A percentile compares a stretch with the other conserved stretches of the same genome.
Evolutionary conservation across 257 asterid genomes (phyloP).

Genomic region (Solanum rostratum): DNA sequence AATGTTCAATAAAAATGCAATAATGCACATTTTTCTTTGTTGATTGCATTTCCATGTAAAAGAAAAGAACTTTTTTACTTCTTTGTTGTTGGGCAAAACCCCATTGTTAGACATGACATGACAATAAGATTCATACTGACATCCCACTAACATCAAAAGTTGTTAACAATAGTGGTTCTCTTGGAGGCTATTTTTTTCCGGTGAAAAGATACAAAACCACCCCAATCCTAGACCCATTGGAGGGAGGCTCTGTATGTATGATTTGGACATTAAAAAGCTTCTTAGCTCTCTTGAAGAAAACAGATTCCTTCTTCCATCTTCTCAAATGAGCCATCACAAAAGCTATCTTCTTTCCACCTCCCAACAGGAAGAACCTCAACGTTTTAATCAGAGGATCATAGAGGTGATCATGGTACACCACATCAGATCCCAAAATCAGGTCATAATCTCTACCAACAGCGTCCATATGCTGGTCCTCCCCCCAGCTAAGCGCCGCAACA

Average conservation of each 20-base stretch:
- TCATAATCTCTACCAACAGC: conserved; percentile 50
- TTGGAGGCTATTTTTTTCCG: not conserved
- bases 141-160: not conserved
- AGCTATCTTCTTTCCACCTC: conserved; percentile 22
- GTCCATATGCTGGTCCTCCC: conserved; percentile 43
- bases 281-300: conserved; percentile 58
- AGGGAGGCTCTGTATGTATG: conserved; percentile 26
- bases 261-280: conserved; percentile 37
- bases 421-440: conserved; percentile 67
- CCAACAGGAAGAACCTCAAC: conserved; percentile 27
- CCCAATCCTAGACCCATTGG: conserved; percentile 45
- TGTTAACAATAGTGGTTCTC: not conserved
- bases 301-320: conserved; percentile 78
- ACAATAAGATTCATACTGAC: not conserved
- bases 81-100: not conserved
- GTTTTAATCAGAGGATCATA: conserved; percentile 51
- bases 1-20: not conserved
- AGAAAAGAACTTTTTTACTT: not conserved
- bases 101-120: not conserved
- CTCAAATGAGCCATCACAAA: conserved; percentile 60
- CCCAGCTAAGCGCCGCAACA: conserved; percentile 66
- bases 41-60: not conserved
- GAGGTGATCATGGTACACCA: conserved; percentile 66
- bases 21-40: not conserved
- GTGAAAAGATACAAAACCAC: conserved; percentile 38